phyloP scores from a whole-genome alignment of 2,329 filamentous ascomycete species.

The Fusarium palustre region DNA sequence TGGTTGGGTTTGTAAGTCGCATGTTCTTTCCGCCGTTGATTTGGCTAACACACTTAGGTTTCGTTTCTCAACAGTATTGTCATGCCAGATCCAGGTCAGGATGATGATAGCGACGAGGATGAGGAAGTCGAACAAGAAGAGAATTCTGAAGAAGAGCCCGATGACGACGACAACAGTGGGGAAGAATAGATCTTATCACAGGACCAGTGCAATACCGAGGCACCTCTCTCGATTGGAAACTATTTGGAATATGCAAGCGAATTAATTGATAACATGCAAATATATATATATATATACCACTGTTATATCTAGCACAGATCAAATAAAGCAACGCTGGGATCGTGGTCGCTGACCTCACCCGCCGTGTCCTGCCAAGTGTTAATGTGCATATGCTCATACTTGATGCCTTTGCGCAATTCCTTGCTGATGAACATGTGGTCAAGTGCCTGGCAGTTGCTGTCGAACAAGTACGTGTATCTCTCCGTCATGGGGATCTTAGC shows the following conservation, averaged over 20 bases:
- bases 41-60: slow-evolving; percentile 60
- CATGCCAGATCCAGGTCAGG: slow-evolving; percentile 72
- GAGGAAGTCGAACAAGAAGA: slow-evolving; percentile 48
- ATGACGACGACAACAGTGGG: slow-evolving; percentile 16
- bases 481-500: slow-evolving; percentile 64
- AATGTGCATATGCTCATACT: slow-evolving; percentile 76
- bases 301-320: slow-evolving; percentile 63
- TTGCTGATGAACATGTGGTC: slow-evolving; percentile 77
- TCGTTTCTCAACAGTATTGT: slow-evolving; percentile 78
- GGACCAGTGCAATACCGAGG: not conserved
- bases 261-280: slow-evolving; percentile 15
- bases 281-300: not conserved
- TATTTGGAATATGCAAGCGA: slow-evolving; percentile 5
- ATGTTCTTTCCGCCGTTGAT: not conserved
- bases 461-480: slow-evolving; percentile 77
- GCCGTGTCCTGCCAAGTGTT: slow-evolving; percentile 73
- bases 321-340: slow-evolving; percentile 73
- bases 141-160: slow-evolving; percentile 19
- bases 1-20: slow-evolving; percentile 81
- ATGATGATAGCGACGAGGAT: slow-evolving; percentile 57
- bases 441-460: slow-evolving; percentile 75
- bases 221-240: not conserved
- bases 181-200: slow-evolving; percentile 14
- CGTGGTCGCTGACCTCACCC: slow-evolving; percentile 74
- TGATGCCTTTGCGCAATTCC: slow-evolving; percentile 57